Base-by-base conservation (phyloP, 1,139 yeast species). In the Lodderomyces margitis region DNA sequence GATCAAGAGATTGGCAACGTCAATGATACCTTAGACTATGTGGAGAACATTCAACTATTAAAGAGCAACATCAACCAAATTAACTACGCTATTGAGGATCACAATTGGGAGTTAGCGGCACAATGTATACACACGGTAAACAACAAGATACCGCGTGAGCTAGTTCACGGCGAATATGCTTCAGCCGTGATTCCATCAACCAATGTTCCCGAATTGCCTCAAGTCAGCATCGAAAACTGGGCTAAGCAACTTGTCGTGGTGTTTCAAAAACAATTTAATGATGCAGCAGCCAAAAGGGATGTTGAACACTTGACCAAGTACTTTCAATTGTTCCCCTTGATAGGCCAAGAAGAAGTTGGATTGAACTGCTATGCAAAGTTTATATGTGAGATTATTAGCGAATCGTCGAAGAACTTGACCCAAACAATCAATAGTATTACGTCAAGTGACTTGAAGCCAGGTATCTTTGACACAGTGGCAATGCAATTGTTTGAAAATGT, bases 281-380 rank as follows among this genome's bases (percentile, higher is more conserved):
- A 71, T 31, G 96, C 97, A 1, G 86, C 96, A 1, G 61, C 66
- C 19, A 64, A 67, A 0, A 79, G 79, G 46, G 81, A 88, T 55
- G 87, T 87, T 45, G 81, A 77, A 35, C 74, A 79, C 42, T 66
- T 92, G 43, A 87, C 97, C 0, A 72, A 80, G 42, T 87, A 80
- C 58, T 92, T 92, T 64, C 87, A 87, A 54, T 68, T 89, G 49
- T 91, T 92, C 61, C 99, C 99, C 3, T 69, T 89, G 45, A 83
- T 94, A 28, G 86, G 87, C 8, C 78, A 83, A 54, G 80, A 81
- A 44, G 76, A 76, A 34, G 65, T 75, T 16, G 99, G 99, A 0
- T 66, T 94, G 40, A 78, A 78, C 37, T 80, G 89, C 49, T 92
- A 92, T 60, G 84, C 96, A 8, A 78, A 75, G 53, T 92, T 92